Evolutionary conservation across 805 yeast species (phyloP), one percentile per base, ranked within the genome.

Genomic region (Metschnikowia reukaufii): DNA sequence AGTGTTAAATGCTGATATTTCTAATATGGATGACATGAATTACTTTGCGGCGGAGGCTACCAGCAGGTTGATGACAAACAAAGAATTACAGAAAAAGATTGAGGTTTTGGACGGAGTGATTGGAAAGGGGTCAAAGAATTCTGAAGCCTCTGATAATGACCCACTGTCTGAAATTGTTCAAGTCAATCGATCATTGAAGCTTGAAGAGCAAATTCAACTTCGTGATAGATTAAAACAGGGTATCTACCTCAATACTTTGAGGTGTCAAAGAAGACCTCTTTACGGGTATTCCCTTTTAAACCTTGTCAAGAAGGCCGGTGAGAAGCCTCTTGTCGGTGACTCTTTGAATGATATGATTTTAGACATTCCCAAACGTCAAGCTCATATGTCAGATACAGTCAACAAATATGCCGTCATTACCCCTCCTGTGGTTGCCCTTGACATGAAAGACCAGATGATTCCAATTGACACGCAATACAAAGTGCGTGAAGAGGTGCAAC

Each of bases 401-500:
- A 88, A 87, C 36, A 82, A 84, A 50, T 94, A 76, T 66, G 88
- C 96, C 0, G 92, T 88, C 52, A 78, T 92, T 4, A 94, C 98
- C 0, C 99, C 99, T 0, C 73, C 83, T 3, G 96, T 81, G 4
- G 95, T 90, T 2, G 77, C 88, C 1, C 72, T 87, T 42, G 92
- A 90, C 61, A 74, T 84, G 77, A 74, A 79, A 39, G 79, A 82
- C 36, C 65, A 75, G 36, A 48, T 73, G 1, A 66, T 81, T n/a
- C 74, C 84, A 2, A 31, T 63, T 0, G 51, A 64, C 4, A 70
- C 73, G 17, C 76, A 56, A 60, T 58, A 47, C 48, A 65, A 34
- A 56, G 61, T 58, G 2, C 61, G 64, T 34, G 48, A 63, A 23
- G 67, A 61, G 42, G 62, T 76, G 37, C 58, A 58, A 39, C 39